phyloP scores from a whole-genome alignment of 441 rosid species.

The Pelargonium fulgidum region DNA sequence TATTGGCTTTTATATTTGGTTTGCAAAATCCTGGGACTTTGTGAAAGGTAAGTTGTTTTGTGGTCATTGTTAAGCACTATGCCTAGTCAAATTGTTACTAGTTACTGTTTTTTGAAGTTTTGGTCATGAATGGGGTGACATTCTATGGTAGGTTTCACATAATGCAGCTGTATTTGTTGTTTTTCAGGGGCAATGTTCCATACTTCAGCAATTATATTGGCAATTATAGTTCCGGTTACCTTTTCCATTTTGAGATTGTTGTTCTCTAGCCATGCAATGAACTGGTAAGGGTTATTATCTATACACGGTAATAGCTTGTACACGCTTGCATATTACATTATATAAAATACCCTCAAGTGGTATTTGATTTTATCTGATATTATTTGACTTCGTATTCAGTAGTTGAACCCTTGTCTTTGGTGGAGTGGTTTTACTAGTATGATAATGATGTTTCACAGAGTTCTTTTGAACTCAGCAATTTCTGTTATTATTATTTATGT shows the following conservation, averaged over 20 bases:
- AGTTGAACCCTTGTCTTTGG: conserved; percentile 2
- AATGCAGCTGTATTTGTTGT: conserved; percentile 17
- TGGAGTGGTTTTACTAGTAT: conserved; percentile 6
- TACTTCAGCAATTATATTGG: conserved; percentile 57
- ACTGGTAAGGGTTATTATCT: conserved; percentile 52
- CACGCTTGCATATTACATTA: background rate
- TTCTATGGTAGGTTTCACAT: conserved; percentile 11
- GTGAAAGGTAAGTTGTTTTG: conserved; percentile 53
- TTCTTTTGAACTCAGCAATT: background rate
- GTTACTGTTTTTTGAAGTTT: conserved; percentile 1
- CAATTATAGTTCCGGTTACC: conserved; percentile 58
- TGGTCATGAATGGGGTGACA: conserved; percentile 6
- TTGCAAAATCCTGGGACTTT: conserved; percentile 52
- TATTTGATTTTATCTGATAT: background rate
- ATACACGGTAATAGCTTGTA: conserved; percentile 8
- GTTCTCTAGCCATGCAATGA: conserved; percentile 71
- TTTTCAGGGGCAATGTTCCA: conserved; percentile 65
- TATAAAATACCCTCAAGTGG: background rate
- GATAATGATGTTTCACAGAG: background rate
- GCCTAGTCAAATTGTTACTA: conserved; percentile 4
- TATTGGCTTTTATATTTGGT: conserved; percentile 36
- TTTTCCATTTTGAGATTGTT: conserved; percentile 67
- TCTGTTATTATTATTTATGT: background rate
- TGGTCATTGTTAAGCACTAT: conserved; percentile 7
- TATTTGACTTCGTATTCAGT: conserved; percentile 3